Evolutionary conservation across 2,329 filamentous ascomycete species (phyloP).

Genomic region (Monilinia aucupariae): DNA sequence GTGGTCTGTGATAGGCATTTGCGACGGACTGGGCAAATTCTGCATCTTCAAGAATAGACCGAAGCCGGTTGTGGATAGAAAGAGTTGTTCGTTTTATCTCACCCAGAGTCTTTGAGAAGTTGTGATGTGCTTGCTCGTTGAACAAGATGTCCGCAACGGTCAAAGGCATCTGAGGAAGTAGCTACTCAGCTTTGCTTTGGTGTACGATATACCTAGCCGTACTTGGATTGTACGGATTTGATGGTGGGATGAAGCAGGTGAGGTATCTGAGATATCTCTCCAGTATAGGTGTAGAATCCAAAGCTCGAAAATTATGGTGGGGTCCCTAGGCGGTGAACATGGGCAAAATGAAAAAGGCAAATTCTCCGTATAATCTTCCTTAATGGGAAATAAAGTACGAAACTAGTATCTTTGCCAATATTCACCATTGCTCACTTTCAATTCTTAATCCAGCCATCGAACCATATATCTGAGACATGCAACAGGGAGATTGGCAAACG

Average conservation of each 20-base stretch:
- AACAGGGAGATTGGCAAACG: neutral
- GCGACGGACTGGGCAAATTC: slow-evolving; percentile 63
- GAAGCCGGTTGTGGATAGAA: slow-evolving; percentile 73
- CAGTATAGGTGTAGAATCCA: no score
- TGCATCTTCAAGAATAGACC: slow-evolving; percentile 72
- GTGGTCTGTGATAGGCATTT: slow-evolving; percentile 52
- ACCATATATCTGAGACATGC: neutral
- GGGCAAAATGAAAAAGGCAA: neutral
- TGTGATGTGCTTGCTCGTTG: slow-evolving; percentile 49
- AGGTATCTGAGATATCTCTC: no score
- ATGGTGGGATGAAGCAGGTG: neutral
- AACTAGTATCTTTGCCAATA: no score
- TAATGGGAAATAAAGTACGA: no score
- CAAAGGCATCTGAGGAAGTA: slow-evolving; percentile 33
- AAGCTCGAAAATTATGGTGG: slow-evolving; percentile 1
- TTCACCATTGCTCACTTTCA: no score
- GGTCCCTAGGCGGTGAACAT: neutral
- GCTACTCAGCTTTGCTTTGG: neutral
- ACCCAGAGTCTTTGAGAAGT: slow-evolving; percentile 63
- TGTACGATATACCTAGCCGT: neutral
- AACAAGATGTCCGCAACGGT: slow-evolving; percentile 43
- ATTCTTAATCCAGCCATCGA: no score
- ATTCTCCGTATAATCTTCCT: neutral
- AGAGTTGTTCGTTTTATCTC: slow-evolving; percentile 72
- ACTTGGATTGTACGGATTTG: neutral